phyloP scores from a whole-genome alignment of 176 grass and related monocot species.

The Musa itinerans region DNA sequence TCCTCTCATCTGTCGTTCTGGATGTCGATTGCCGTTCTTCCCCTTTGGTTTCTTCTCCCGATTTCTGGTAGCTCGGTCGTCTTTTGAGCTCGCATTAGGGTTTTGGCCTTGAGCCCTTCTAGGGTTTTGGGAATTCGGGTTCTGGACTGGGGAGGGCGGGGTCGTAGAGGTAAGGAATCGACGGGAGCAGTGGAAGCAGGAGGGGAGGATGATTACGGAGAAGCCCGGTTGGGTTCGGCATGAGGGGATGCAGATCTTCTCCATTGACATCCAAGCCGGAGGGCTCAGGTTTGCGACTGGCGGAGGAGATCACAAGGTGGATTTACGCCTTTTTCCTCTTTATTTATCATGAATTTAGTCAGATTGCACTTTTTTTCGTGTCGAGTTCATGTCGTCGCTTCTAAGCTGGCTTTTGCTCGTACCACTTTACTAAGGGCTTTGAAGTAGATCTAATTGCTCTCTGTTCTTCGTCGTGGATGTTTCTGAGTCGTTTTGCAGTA shows the following conservation, averaged over 20 bases:
- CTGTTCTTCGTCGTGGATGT: no score
- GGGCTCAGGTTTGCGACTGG: constrained; percentile 80
- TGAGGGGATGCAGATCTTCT: constrained; percentile 97
- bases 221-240: constrained; percentile 87
- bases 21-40: not conserved
- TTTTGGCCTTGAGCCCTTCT: not conserved
- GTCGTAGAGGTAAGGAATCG: not conserved
- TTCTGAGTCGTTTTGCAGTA: no score
- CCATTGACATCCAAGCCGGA: constrained; percentile 87
- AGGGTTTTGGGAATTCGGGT: constrained; percentile 8
- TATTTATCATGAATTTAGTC: not conserved
- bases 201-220: constrained; percentile 64
- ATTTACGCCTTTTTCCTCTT: not conserved
- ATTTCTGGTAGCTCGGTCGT: no score
- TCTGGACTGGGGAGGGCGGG: not conserved
- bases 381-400: no score
- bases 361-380: no score
- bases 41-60: not conserved
- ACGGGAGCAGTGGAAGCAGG: not conserved
- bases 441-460: no score
- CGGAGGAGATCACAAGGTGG: constrained; percentile 92
- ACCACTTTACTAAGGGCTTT: no score
- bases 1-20: not conserved
- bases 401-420: no score
- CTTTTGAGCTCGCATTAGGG: constrained; percentile 5